Base-by-base conservation (phyloP, 768 basidiomycete species). In the Podaxis carcinomalis region DNA sequence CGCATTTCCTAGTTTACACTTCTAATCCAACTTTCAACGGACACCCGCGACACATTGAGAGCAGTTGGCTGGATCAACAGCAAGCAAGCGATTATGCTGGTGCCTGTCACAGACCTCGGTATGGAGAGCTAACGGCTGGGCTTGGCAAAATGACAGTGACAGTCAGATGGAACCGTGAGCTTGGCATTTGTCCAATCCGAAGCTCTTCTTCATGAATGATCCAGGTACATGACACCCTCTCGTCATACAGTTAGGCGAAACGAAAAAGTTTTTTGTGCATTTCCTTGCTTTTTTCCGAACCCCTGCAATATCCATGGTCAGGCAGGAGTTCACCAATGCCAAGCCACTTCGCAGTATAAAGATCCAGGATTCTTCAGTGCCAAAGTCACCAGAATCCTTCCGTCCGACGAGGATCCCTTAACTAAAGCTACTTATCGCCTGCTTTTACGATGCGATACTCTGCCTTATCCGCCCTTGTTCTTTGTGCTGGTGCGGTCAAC, bases 401-500 rank as follows among this genome's bases (percentile, higher is more conserved):
- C 50, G 9, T 35, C 16, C 6, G 32, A 9, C 32, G 32, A 32
- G 32, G 32, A 42, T 57, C 11, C 16, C 39, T n/a, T 44, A 54
- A 10, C 25, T 35, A 25, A 11, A 16, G 10, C 21, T 23, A 23
- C 19, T 13, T 27, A 27, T 4, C 27, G 4, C 5, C 36, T 14
- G 21, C 47, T 5, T 42, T 46, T 46, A 54, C 28, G 42, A 65
- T 60, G 58, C 51, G 57, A 25, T 56, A 57, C 51, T 27, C 27
- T 35, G 19, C 49, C 44, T 3, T 62, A 7, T 27, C 58, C 32
- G 28, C 59, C 23, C 46, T 61, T 59, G 62, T 51, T 9, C 53
- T 51, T 42, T 61, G 82, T 32, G 74, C 78, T 16, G 69, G 80
- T 42, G 72, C 75, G 44, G 83, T 75, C 14, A 74, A 76, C 49